phyloP scores from a whole-genome alignment of 2,329 filamentous ascomycete species.

The Beauveria varroae region DNA sequence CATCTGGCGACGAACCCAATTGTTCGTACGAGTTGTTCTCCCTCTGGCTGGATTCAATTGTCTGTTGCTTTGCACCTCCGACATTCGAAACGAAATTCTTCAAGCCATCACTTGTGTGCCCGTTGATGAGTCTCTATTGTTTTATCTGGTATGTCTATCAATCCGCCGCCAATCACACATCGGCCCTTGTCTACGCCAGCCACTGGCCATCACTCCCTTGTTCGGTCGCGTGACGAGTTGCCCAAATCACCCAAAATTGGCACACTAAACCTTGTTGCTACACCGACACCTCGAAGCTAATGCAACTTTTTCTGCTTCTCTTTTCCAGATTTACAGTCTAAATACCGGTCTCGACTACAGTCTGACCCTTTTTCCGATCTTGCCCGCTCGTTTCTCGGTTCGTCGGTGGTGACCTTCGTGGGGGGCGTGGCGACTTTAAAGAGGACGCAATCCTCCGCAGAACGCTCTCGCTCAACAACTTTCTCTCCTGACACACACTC shows the following conservation, averaged over 20 bases:
- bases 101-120: neutral
- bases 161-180: neutral
- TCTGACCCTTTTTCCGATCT: neutral
- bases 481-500: neutral
- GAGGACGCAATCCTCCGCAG: neutral
- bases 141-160: neutral
- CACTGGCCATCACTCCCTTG: neutral
- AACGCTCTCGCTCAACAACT: neutral
- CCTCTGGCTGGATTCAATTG: neutral
- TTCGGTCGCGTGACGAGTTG: constrained; percentile 9
- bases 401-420: neutral
- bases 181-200: neutral
- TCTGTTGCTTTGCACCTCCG: neutral
- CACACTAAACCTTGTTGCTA: constrained; percentile 10
- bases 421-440: constrained; percentile 4
- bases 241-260: neutral
- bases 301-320: neutral
- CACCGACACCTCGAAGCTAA: constrained; percentile 8
- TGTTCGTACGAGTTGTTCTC: neutral
- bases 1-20: constrained; percentile 4
- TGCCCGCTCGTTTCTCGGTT: neutral
- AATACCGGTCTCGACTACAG: neutral
- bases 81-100: neutral
- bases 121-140: neutral
- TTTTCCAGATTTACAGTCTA: neutral